Conservation (phyloP, 768 basidiomycete genomes). For the Cystofilobasidium macerans region DNA sequence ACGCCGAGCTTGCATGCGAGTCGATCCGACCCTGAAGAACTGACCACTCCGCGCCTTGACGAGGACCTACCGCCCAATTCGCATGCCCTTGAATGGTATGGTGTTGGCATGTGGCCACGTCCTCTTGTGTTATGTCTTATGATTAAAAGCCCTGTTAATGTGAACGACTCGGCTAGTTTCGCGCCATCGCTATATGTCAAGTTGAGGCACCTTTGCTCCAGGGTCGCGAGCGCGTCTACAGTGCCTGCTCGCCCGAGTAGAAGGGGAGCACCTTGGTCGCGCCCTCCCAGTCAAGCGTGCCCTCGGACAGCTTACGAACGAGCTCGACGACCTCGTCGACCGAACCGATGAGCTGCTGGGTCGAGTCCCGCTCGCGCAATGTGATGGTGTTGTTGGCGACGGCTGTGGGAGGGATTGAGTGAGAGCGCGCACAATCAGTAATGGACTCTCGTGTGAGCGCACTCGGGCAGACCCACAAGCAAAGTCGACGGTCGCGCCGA, state of each 20-base stretch:
- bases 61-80: no score
- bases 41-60: no score
- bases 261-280: constrained; percentile 59
- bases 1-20: no score
- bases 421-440: no score
- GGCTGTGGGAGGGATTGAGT: constrained; percentile 44
- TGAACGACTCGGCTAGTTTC: no score
- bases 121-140: no score
- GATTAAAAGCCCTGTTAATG: no score
- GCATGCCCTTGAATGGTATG: no score
- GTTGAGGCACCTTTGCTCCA: neutral
- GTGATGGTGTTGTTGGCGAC: constrained; percentile 88
- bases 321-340: constrained; percentile 79
- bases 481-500: constrained; percentile 91
- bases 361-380: constrained; percentile 88
- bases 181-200: no score
- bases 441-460: neutral
- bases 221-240: neutral
- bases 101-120: no score
- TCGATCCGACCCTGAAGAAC: no score
- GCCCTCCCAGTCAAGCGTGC: constrained; percentile 61
- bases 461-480: constrained; percentile 48
- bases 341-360: constrained; percentile 75
- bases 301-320: constrained; percentile 66
- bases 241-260: constrained; percentile 77